Evolutionary conservation across 1,284 basidiomycete species (phyloP).

Genomic region (Irpex rosettiformis): DNA sequence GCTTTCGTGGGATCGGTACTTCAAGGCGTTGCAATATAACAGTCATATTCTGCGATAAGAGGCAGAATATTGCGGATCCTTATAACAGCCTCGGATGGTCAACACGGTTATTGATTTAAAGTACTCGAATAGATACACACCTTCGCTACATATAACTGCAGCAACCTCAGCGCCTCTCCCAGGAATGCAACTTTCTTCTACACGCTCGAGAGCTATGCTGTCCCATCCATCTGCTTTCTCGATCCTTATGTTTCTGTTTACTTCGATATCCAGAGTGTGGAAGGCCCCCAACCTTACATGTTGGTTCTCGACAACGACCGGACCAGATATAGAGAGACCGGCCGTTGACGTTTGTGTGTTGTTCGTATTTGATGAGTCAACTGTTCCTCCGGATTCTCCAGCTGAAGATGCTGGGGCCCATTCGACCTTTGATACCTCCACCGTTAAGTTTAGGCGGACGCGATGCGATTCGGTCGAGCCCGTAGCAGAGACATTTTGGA

Average conservation of each 20-base stretch:
- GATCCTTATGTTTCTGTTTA: slow-evolving; percentile 89
- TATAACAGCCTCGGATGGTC: slow-evolving; percentile 3
- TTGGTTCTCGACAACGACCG: slow-evolving; percentile 86
- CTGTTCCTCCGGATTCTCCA: slow-evolving; percentile 28
- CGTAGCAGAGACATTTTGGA: slow-evolving; percentile 83
- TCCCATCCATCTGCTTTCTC: slow-evolving; percentile 89
- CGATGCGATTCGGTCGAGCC: slow-evolving; percentile 93
- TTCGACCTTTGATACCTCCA: slow-evolving; percentile 69
- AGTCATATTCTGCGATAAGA: slow-evolving; percentile 97
- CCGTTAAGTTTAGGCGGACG: slow-evolving; percentile 81
- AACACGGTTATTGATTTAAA: neutral
- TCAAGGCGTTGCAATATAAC: slow-evolving; percentile 91
- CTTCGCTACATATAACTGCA: slow-evolving; percentile 94
- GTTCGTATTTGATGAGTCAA: slow-evolving; percentile 31
- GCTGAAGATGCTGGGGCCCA: slow-evolving; percentile 66
- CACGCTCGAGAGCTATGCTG: slow-evolving; percentile 77
- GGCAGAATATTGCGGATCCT: slow-evolving; percentile 91
- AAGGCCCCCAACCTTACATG: slow-evolving; percentile 94
- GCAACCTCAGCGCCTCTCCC: slow-evolving; percentile 95
- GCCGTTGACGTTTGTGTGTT: slow-evolving; percentile 43
- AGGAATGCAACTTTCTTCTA: slow-evolving; percentile 88
- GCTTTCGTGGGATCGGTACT: slow-evolving; percentile 88
- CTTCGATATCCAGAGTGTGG: slow-evolving; percentile 94
- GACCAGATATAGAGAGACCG: slow-evolving; percentile 84
- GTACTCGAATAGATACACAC: slow-evolving; percentile 30